These are phyloP conservation scores for Fusarium tupiense DNA, from an alignment of 2,329 filamentous ascomycete genomes.

Conservation along the genomic window DNA sequence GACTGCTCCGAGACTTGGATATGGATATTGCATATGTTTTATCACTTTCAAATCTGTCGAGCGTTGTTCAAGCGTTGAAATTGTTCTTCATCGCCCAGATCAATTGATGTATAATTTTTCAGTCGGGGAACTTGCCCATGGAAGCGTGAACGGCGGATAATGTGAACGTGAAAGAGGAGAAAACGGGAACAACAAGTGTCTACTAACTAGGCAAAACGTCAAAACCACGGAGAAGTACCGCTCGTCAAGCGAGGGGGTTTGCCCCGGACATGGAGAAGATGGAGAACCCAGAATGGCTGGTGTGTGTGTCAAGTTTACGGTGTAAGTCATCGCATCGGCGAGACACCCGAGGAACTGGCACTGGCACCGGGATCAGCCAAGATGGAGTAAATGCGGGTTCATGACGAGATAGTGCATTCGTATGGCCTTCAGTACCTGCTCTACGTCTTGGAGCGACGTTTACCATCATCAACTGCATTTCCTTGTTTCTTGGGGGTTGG, in stretches of 20 bases:
- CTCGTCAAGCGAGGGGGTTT: slow-evolving; percentile 22
- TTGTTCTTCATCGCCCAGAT: background rate
- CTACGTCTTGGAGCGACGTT: background rate
- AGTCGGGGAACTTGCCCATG: background rate
- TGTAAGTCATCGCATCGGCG: slow-evolving; percentile 22
- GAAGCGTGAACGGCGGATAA: background rate
- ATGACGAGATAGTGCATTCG: slow-evolving; percentile 30
- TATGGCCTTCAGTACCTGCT: background rate
- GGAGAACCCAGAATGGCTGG: slow-evolving; percentile 26
- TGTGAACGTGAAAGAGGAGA: slow-evolving; percentile 17
- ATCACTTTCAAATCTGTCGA: background rate
- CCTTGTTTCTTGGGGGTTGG: background rate
- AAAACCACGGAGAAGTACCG: slow-evolving; percentile 10
- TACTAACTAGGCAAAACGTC: slow-evolving; percentile 4
- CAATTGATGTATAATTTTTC: slow-evolving; percentile 4
- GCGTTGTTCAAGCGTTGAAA: background rate
- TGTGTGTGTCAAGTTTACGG: slow-evolving; percentile 18
- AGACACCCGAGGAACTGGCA: slow-evolving; percentile 38
- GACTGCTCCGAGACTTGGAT: slow-evolving; percentile 18
- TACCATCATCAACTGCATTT: background rate
- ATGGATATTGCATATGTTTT: background rate
- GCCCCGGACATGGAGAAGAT: slow-evolving; percentile 23
- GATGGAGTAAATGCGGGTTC: slow-evolving; percentile 25
- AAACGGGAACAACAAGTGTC: slow-evolving; percentile 11
- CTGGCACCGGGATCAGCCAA: slow-evolving; percentile 36